Conservation (phyloP, 176 grass and related monocot genomes). For the Aegilops bicornis region DNA sequence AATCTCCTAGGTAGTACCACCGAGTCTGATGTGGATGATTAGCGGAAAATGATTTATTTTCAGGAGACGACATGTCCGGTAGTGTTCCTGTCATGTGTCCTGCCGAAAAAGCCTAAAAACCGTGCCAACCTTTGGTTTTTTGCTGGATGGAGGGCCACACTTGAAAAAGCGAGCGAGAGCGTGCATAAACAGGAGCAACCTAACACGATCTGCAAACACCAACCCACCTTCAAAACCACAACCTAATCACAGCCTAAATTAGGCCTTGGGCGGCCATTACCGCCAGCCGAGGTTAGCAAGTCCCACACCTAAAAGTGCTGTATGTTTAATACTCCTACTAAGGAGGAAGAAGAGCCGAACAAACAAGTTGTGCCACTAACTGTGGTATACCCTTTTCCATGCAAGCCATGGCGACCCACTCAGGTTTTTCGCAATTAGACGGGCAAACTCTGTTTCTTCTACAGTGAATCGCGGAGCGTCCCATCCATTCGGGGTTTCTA, state of each 20-base stretch:
- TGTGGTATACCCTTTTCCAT: neutral
- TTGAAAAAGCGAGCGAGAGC: slow-evolving; percentile 10
- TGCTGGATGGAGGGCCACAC: neutral
- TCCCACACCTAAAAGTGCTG: slow-evolving; percentile 25
- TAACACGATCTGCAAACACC: slow-evolving; percentile 54
- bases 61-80: slow-evolving; percentile 30
- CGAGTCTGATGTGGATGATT: neutral
- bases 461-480: neutral
- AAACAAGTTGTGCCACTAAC: neutral
- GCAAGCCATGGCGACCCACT: slow-evolving; percentile 1
- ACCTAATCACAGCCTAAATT: slow-evolving; percentile 44
- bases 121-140: slow-evolving; percentile 29
- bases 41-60: slow-evolving; percentile 2
- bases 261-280: slow-evolving; percentile 52
- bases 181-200: slow-evolving; percentile 30
- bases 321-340: too few relatives aligned
- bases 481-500: neutral
- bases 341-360: neutral
- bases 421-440: neutral
- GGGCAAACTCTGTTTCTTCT: neutral
- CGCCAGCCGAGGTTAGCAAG: slow-evolving; percentile 35
- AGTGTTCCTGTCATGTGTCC: slow-evolving; percentile 38
- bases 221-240: slow-evolving; percentile 31
- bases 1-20: neutral
- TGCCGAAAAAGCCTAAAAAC: slow-evolving; percentile 44